Evolutionary conservation across 163 green algal species (phyloP), one percentile per base, ranked within the genome.

Genomic region (Chlamydomonas reinhardtii): DNA sequence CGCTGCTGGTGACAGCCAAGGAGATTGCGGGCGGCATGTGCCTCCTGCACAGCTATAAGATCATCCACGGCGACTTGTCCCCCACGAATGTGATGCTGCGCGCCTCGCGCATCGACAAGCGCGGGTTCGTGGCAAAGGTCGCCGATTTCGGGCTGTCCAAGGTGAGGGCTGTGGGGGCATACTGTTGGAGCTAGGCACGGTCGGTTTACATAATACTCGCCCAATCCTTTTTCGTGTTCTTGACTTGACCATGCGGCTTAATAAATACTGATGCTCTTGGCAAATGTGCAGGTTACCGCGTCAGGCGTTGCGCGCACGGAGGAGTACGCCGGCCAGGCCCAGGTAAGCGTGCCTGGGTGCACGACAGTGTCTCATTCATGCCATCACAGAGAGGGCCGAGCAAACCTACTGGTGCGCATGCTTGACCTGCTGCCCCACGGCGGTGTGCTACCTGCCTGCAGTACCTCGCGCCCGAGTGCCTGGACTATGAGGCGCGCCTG

Each of bases 1-100:
- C 78, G 31, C 61, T 91, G 29, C n/a, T 92, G 61, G 70, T 76
- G 9, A 94, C 90, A 4, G 92, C 91, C 25, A 86, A 74, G 11
- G 92, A 96, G 84, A 89, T 96, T n/a, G 92, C 91, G 17, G 66
- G 48, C 3, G 94, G 89, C 17, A 90, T 95, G 84, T 73, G 72
- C 20, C 94, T 95, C 78, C 86, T 96, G 74, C 94, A 96, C 86
- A 62, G 20, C 35, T 77, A 87, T 59, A 86, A 90, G 77, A 89
- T 96, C 54, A 72, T 95, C 81, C 94, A 96, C 76, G 89, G 89
- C 0, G 94, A 96, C 76, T 86, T 96, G 0, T 92, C 82, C 0
- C 65, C 77, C 31, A 85, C 68, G 32, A 85, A 85, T 34, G 54
- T 85, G 20, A 85, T 85, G 78, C 48, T 85, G 32, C 29, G 68